These are phyloP conservation scores for Rhizophora apiculata DNA, from an alignment of 345 rosid species.

Conservation along the genomic window DNA sequence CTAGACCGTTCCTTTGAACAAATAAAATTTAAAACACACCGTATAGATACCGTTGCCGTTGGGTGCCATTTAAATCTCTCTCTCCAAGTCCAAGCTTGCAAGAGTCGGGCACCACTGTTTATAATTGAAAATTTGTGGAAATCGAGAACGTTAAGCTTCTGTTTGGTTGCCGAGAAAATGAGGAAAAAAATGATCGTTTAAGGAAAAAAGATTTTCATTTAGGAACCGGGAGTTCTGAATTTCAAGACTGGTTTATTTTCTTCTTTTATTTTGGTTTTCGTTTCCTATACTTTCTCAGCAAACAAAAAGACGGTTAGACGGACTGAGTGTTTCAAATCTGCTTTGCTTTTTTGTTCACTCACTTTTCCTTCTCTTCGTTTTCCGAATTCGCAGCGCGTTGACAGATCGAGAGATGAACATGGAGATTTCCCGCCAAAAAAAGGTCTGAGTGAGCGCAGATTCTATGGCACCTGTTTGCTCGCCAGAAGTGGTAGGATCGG, in stretches of 20 bases:
- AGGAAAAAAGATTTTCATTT: not conserved
- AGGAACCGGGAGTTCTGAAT: no score
- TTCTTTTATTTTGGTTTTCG: not conserved
- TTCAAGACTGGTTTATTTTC: not conserved
- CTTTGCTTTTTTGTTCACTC: no score
- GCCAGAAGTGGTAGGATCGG: constrained; percentile 12
- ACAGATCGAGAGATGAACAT: constrained; percentile 13
- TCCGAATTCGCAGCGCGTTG: not conserved
- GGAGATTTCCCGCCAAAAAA: constrained; percentile 19
- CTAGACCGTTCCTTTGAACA: no score
- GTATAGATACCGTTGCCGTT: no score
- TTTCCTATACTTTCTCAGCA: constrained; percentile 11
- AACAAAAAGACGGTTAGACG: not conserved
- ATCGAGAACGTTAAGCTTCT: not conserved
- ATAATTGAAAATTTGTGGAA: no score
- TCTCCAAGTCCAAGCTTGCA: no score
- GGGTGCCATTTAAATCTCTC: not conserved
- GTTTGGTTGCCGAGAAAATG: constrained; percentile 7
- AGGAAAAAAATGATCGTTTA: not conserved
- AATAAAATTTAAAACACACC: no score
- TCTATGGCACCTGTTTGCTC: constrained; percentile 7
- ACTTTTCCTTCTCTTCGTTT: not conserved
- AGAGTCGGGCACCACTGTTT: not conserved
- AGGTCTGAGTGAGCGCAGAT: constrained; percentile 11
- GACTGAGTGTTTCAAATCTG: no score